phyloP scores from a whole-genome alignment of 2,329 filamentous ascomycete genomes.

The Tothia fuscella region DNA sequence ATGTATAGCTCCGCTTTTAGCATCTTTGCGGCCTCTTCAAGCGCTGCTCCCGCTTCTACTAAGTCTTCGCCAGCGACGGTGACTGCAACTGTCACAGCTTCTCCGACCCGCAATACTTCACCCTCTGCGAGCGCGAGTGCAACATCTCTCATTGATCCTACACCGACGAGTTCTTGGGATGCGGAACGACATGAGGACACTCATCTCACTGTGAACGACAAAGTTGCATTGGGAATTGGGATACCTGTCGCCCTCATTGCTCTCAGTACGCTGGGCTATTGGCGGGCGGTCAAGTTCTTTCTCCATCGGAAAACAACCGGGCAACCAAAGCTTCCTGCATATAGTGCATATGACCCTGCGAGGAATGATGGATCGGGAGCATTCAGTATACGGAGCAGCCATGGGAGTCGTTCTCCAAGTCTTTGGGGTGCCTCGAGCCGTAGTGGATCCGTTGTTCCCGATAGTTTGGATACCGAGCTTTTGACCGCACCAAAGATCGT shows the following conservation, averaged over 20 bases:
- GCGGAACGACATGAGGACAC: not conserved
- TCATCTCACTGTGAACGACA: conserved; percentile 2
- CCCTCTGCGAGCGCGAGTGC: not conserved
- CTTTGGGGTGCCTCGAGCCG: conserved; percentile 7
- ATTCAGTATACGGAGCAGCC: not conserved
- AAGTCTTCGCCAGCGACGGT: no score
- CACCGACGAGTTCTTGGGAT: conserved; percentile 7
- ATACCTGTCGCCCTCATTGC: conserved; percentile 2
- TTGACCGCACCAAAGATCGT: not conserved
- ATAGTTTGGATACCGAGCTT: not conserved
- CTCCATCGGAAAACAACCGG: conserved; percentile 1
- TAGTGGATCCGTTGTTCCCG: not conserved
- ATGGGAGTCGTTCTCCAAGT: not conserved
- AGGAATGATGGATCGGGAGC: not conserved
- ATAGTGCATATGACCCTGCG: not conserved
- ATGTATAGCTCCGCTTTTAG: not conserved
- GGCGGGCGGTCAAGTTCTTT: conserved; percentile 7
- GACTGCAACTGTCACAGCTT: not conserved
- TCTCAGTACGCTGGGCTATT: conserved; percentile 6
- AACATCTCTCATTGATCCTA: not conserved
- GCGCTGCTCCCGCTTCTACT: not conserved
- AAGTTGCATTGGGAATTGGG: conserved; percentile 4
- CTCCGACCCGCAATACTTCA: not conserved
- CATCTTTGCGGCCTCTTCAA: not conserved
- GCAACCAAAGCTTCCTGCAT: conserved; percentile 2